Percentiles rank a stretch among this genome's conserved stretches.
phyloP scores from a whole-genome alignment of 1,139 yeast genomes.

The Geotrichum cucujoidarum region DNA sequence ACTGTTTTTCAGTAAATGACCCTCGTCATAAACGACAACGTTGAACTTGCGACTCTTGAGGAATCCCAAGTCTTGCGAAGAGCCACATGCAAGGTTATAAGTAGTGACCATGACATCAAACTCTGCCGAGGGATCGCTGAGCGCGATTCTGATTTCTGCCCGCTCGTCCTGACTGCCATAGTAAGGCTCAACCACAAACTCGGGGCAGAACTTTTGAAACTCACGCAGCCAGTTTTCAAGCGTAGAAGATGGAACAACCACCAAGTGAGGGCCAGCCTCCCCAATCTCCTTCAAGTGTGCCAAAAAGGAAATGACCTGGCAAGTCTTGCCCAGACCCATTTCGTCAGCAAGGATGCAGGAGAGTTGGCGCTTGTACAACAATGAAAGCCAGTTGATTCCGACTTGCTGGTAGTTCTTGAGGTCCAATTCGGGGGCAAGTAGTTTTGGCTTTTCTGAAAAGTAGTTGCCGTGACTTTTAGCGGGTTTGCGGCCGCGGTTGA shows the following conservation, averaged over 20 bases:
- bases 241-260: conserved; percentile 95
- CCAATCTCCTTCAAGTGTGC: conserved; percentile 71
- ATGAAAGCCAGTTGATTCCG: conserved; percentile 87
- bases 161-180: conserved; percentile 86
- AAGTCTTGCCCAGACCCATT: conserved; percentile 95
- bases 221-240: conserved; percentile 97
- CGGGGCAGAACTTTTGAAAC: conserved; percentile 82
- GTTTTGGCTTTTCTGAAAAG: conserved; percentile 64
- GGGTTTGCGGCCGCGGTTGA: conserved; percentile 9
- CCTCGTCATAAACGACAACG: conserved; percentile 92
- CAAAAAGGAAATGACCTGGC: conserved; percentile 91
- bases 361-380: conserved; percentile 68
- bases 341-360: conserved; percentile 97
- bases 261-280: conserved; percentile 59
- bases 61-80: conserved; percentile 74
- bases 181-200: conserved; percentile 77
- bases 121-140: conserved; percentile 44
- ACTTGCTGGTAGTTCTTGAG: conserved; percentile 90
- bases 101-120: conserved; percentile 93
- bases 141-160: conserved; percentile 64
- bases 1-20: conserved; percentile 92
- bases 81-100: conserved; percentile 84
- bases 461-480: conserved; percentile 41
- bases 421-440: conserved; percentile 57
- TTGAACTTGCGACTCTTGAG: conserved; percentile 71